Base-by-base conservation (phyloP, 345 rosid species). In the Hibiscus trionum region DNA sequence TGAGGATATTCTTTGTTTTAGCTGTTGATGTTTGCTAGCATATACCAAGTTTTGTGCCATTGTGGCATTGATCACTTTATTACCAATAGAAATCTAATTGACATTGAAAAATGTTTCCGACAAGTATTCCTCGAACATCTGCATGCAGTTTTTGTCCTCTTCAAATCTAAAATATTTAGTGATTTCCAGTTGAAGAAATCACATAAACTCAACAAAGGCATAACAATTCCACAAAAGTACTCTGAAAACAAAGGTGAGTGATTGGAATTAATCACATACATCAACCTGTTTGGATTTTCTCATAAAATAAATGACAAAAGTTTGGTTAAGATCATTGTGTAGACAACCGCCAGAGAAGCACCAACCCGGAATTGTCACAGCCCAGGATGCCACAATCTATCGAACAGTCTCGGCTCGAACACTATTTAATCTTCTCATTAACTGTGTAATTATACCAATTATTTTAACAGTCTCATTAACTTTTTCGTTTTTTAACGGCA, bases 311-410 rank as follows among this genome's bases (percentile, higher is more conserved):
- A 81, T 46, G 97, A 78, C 84, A 92, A 82, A 75, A 90, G 74
- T 87, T 86, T 90, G 76, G 90, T 95, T 77, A 92, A 81, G 72
- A 92, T 80, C 99, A 95, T 90, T 63, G 97, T 89, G 83, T 91
- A 90, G 80, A 90, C 0, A 44, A 90, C 90, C 15, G 99, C 87
- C 46, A 95, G 80, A 66, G 74, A 27, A n/a, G 90, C 99, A 27
- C 99, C 99, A 44, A 82, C 93, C n/a, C 21, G 99, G 99, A 60
- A 95, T 95, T 0, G 99, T 95, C 49, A 95, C 93, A 0, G 75
- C 86, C 97, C 99, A 92, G 16, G 99, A 95, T 69, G 84, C 80
- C 75, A 88, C 97, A 26, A 95, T 95, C 82, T 92, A 97, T 81
- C 76, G 83, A 67, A 92, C 96, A 26, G 29, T 90, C 82, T 91